phyloP scores from a whole-genome alignment of 192 early-diverging fungal genomes.

The Ambispora gerdemannii region DNA sequence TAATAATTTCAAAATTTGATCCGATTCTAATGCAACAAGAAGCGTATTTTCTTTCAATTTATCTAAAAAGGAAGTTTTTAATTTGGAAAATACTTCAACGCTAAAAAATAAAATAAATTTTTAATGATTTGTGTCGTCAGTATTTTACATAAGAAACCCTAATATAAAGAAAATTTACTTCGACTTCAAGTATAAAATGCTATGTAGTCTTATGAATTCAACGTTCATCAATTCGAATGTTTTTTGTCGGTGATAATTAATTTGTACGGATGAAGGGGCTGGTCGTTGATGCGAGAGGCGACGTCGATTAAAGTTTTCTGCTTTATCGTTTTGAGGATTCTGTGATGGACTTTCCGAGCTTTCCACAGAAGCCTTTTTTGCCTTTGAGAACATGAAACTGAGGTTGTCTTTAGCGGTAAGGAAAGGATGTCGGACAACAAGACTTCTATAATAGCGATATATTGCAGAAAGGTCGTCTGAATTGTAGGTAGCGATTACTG shows the following conservation, averaged over 20 bases:
- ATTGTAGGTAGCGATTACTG: constrained; percentile 60
- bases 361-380: constrained; percentile 24
- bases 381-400: constrained; percentile 41
- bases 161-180: constrained; percentile 33
- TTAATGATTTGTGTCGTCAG: neutral
- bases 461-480: constrained; percentile 47
- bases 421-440: constrained; percentile 48
- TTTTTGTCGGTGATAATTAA: constrained; percentile 16
- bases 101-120: constrained; percentile 4
- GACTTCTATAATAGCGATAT: constrained; percentile 49
- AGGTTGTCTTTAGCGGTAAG: constrained; percentile 49
- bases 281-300: constrained; percentile 14
- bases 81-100: constrained; percentile 18
- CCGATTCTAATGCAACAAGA: constrained; percentile 15
- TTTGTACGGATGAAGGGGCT: neutral
- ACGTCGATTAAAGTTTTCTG: constrained; percentile 35
- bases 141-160: no score
- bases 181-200: constrained; percentile 37
- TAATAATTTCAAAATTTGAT: constrained; percentile 27
- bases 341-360: neutral
- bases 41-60: constrained; percentile 13
- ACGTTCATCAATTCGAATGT: constrained; percentile 27
- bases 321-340: constrained; percentile 22
- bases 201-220: constrained; percentile 41
- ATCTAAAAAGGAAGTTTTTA: constrained; percentile 18